Percentiles rank a stretch among this genome's conserved stretches.
Evolutionary conservation across 352 stramenopile genomes (phyloP).

Genomic region (Phytopythium oedochilum): DNA sequence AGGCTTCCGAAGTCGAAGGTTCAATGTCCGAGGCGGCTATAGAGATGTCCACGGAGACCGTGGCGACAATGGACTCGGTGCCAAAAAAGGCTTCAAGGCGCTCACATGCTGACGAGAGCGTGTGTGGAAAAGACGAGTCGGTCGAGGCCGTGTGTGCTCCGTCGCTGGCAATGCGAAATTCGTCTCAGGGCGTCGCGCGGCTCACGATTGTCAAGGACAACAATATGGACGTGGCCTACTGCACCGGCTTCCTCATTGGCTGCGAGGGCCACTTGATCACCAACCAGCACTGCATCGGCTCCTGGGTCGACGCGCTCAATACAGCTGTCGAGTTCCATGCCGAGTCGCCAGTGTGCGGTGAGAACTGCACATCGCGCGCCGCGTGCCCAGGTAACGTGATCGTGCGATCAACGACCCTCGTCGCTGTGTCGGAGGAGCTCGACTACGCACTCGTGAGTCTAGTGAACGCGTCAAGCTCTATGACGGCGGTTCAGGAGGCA

Average conservation of each 20-base stretch:
- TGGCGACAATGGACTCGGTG: slow-evolving; percentile 10
- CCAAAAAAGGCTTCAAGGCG: slow-evolving; percentile 8
- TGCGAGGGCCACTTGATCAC: slow-evolving; percentile 75
- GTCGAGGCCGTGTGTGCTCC: slow-evolving; percentile 59
- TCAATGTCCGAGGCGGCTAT: neutral
- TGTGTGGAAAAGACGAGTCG: slow-evolving; percentile 67
- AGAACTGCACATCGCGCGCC: slow-evolving; percentile 26
- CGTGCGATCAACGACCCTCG: slow-evolving; percentile 27
- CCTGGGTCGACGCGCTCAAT: slow-evolving; percentile 58
- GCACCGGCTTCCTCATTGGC: slow-evolving; percentile 68
- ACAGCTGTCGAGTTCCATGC: slow-evolving; percentile 71
- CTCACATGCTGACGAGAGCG: slow-evolving; percentile 41
- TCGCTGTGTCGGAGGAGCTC: slow-evolving; percentile 27
- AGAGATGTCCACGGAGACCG: slow-evolving; percentile 20
- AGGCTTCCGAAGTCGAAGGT: neutral
- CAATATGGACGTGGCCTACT: slow-evolving; percentile 53
- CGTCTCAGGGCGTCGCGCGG: slow-evolving; percentile 46
- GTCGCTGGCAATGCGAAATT: slow-evolving; percentile 29
- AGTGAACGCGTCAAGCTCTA: slow-evolving; percentile 7
- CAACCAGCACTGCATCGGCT: slow-evolving; percentile 74
- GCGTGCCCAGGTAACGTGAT: slow-evolving; percentile 33
- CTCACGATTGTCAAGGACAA: slow-evolving; percentile 66
- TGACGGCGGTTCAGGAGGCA: neutral
- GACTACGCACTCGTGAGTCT: slow-evolving; percentile 76
- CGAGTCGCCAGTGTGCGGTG: slow-evolving; percentile 25